Conservation (phyloP, 257 asterid species). For the Solanum neorickii region DNA sequence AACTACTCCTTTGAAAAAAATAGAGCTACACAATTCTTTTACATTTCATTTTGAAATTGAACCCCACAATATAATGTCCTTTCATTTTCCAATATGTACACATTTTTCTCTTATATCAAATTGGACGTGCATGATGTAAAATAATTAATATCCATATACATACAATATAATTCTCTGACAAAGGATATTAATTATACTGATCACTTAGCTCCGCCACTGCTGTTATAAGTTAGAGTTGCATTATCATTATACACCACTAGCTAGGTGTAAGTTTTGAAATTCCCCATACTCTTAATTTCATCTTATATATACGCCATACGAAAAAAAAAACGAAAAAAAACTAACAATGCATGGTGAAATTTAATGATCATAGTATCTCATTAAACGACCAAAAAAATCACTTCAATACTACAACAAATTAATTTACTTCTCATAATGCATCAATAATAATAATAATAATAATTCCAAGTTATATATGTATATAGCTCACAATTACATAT, state of each 20-base stretch:
- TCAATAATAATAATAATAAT: neutral
- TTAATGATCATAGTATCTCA: neutral
- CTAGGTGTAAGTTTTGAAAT: neutral
- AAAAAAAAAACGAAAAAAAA: neutral
- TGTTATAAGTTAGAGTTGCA: neutral
- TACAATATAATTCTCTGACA: too few species aligned
- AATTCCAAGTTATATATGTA: neutral
- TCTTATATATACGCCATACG: neutral
- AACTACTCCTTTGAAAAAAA: neutral
- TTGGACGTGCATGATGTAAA: neutral
- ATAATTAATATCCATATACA: neutral
- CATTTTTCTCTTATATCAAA: neutral
- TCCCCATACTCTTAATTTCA: neutral
- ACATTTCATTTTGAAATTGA: neutral
- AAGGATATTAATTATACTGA: neutral
- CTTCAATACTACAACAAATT: neutral
- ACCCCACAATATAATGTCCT: neutral
- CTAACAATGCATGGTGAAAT: neutral
- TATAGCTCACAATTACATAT: neutral
- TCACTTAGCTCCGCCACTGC: neutral
- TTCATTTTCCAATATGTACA: neutral
- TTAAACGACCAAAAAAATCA: neutral
- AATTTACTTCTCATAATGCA: neutral
- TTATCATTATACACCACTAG: neutral
- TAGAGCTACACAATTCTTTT: neutral